Conservation (phyloP, 1,284 basidiomycete species). For the Quambalaria eucalypti region DNA sequence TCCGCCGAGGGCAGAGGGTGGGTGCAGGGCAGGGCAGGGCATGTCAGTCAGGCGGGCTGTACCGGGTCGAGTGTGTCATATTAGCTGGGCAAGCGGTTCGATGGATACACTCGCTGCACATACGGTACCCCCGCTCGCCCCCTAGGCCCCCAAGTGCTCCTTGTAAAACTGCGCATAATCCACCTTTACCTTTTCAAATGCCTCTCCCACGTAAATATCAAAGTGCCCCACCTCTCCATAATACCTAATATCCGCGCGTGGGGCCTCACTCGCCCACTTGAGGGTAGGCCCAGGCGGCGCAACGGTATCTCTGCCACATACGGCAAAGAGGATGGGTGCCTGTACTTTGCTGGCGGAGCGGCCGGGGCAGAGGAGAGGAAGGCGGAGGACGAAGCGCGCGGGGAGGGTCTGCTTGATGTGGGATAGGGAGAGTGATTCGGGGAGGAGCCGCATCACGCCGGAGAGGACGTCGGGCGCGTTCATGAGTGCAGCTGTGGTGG, state of each 20-base stretch:
- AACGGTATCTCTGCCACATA: constrained; percentile 34
- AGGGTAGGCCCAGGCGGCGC: constrained; percentile 22
- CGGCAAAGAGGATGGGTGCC: constrained; percentile 33
- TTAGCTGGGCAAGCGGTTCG: too few species aligned
- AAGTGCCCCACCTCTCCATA: constrained; percentile 34
- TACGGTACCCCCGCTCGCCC: too few species aligned
- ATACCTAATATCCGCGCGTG: constrained; percentile 16
- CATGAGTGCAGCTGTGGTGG: constrained; percentile 22
- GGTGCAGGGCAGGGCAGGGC: too few species aligned
- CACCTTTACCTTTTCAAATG: constrained; percentile 18
- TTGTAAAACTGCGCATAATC: constrained; percentile 25
- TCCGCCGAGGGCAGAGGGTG: too few species aligned
- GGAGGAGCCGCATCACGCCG: constrained; percentile 13
- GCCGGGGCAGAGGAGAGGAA: constrained; percentile 28
- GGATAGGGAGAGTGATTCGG: neutral
- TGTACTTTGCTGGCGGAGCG: constrained; percentile 17
- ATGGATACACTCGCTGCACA: too few species aligned
- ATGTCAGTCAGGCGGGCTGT: too few species aligned
- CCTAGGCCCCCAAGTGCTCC: constrained; percentile 5
- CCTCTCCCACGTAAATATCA: constrained; percentile 28
- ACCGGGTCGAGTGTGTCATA: too few species aligned
- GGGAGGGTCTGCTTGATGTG: constrained; percentile 9
- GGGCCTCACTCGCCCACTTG: constrained; percentile 21
- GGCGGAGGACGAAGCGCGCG: constrained; percentile 21
- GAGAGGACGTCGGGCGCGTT: constrained; percentile 16